These are phyloP conservation scores for Castanospermum australe DNA, from an alignment of 306 rosid genomes.

Conservation along the genomic window DNA sequence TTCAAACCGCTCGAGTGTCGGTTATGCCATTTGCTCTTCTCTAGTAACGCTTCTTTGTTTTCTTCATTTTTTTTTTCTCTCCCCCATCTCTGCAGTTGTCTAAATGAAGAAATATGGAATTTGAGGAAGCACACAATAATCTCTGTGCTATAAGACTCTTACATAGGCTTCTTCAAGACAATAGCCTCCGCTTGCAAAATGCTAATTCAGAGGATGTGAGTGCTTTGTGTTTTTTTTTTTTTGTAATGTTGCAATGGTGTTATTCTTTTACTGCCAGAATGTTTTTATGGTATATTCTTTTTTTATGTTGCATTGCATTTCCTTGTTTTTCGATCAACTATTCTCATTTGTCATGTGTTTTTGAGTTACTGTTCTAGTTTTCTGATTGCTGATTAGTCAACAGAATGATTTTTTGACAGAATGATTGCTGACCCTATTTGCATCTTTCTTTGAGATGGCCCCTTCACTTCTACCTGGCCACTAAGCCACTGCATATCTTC, in stretches of 20 bases:
- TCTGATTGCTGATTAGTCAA: too few species aligned
- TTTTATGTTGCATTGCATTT: too few species aligned
- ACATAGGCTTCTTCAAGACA: slow-evolving; percentile 47
- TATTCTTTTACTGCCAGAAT: background rate
- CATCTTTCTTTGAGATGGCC: too few species aligned
- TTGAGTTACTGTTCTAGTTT: too few species aligned
- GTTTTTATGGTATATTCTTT: background rate
- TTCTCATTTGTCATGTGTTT: background rate
- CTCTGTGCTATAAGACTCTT: slow-evolving; percentile 51
- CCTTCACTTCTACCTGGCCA: background rate
- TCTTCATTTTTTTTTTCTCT: background rate
- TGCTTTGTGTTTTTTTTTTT: background rate
- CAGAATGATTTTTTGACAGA: too few species aligned
- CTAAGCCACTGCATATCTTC: background rate
- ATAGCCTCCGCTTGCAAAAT: slow-evolving; percentile 8
- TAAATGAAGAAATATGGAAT: slow-evolving; percentile 28
- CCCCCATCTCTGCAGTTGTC: background rate
- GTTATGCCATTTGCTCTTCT: background rate
- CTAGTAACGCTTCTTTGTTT: too few species aligned
- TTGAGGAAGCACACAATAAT: slow-evolving; percentile 46
- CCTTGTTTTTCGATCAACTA: too few species aligned
- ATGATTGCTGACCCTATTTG: too few species aligned
- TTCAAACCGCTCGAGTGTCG: too few species aligned
- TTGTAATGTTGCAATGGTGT: background rate
- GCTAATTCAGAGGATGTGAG: slow-evolving; percentile 33